phyloP scores from a whole-genome alignment of 495 filamentous ascomycete species.

The Penicillium flavigenum region DNA sequence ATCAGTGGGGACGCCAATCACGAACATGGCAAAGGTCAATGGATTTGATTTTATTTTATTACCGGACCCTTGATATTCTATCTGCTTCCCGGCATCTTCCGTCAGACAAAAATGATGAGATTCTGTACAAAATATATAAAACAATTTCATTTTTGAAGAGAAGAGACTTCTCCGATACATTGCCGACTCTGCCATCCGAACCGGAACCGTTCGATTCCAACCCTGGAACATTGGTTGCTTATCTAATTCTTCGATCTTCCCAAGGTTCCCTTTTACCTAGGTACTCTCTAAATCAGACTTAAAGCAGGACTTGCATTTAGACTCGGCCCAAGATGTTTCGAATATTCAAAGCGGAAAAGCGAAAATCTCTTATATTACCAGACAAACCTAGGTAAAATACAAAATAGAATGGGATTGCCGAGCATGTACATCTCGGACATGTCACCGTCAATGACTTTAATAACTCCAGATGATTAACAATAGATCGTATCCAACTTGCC shows the following conservation, averaged over 20 bases:
- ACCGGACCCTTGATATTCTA: not conserved
- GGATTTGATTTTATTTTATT: not conserved
- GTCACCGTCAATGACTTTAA: too few relatives aligned
- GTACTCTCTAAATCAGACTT: too few relatives aligned
- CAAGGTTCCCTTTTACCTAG: too few relatives aligned
- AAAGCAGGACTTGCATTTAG: not conserved
- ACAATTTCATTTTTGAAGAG: too few relatives aligned
- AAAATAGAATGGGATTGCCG: too few relatives aligned
- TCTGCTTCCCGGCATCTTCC: slow-evolving; percentile 4
- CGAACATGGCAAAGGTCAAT: slow-evolving; percentile 17
- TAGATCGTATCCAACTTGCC: not conserved
- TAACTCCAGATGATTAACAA: not conserved
- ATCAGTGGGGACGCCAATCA: slow-evolving; percentile 21
- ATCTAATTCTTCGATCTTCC: too few relatives aligned
- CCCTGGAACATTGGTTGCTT: too few relatives aligned
- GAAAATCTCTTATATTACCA: not conserved
- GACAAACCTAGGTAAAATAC: too few relatives aligned
- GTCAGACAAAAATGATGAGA: not conserved
- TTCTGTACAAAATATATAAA: too few relatives aligned
- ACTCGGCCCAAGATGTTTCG: not conserved
- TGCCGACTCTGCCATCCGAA: slow-evolving; percentile 3
- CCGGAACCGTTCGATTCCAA: not conserved
- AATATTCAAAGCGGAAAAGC: not conserved
- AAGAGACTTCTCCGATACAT: not conserved
- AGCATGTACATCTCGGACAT: too few relatives aligned